Evolutionary conservation across 805 yeast genomes (phyloP), one percentile per base, ranked within the genome.

Genomic region (Metschnikowia similis): DNA sequence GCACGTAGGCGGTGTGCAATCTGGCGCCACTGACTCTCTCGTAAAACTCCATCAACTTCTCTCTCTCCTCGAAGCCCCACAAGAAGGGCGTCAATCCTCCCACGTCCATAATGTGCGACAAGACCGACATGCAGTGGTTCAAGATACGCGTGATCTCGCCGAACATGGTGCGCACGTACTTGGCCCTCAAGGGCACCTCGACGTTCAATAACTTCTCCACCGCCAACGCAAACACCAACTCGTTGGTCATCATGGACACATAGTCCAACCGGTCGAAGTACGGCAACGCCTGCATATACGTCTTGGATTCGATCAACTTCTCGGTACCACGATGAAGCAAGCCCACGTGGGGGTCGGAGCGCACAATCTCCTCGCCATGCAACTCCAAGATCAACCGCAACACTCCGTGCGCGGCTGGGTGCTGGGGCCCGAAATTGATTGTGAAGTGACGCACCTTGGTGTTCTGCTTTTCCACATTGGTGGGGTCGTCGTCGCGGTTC

Each of bases 51-150:
- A 88, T 88, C 63, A 88, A 78, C 73, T 89, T 89, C 70, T 88
- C 96, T 70, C 96, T 83, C 72, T 88, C 96, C 74, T 88, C 96
- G 69, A 89, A 86, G 53, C 96, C 96, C 96, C 96, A 88, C 70
- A 88, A 75, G 78, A 88, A 89, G 42, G 96, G 96, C 30, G 96
- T 89, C 68, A 88, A 77, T 21, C 96, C 96, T 74, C 96, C 96
- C 50, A 89, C 95, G 75, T 88, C 96, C 96, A 88, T 88, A 57
- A 92, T 90, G 70, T 89, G 96, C 45, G 96, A 82, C 54, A 86
- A 73, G 43, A 88, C 84, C 27, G 92, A 85, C 96, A 88, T 88
- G 69, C 87, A 77, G 66, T 88, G 96, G 72, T 88, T 88, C 64
- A 86, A 76, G 49, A 87, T 70, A 66, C 96, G 81, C 48, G 96